These are phyloP conservation scores for Solanum ahanhuiri DNA, from an alignment of 257 asterid species.

Conservation along the genomic window DNA sequence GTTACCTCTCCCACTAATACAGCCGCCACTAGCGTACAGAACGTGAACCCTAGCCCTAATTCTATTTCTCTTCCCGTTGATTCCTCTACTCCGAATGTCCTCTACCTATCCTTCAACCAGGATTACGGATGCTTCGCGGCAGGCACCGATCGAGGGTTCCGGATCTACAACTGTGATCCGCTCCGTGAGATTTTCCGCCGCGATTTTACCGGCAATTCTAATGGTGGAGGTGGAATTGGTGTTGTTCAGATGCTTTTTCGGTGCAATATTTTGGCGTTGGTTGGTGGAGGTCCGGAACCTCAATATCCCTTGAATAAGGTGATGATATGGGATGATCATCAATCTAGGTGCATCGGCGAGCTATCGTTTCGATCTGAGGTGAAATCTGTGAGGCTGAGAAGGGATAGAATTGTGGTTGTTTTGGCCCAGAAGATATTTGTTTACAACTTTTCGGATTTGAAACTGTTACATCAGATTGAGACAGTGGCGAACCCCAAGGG, in stretches of 20 bases:
- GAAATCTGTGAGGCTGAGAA: conserved; percentile 61
- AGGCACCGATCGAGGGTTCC: conserved; percentile 75
- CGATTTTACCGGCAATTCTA: conserved; percentile 25
- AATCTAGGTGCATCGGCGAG: conserved; percentile 76
- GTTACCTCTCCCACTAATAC: too few relatives aligned
- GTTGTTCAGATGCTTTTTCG: conserved; percentile 86
- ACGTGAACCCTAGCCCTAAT: conserved; percentile 15
- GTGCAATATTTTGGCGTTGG: conserved; percentile 65
- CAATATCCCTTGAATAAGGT: conserved; percentile 77
- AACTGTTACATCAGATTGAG: conserved; percentile 79
- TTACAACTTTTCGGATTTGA: conserved; percentile 75
- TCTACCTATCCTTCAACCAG: conserved; percentile 86
- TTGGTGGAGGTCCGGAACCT: conserved; percentile 80
- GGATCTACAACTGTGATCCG: conserved; percentile 81
- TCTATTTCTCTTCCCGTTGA: conserved; percentile 12
- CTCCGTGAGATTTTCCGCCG: conserved; percentile 79
- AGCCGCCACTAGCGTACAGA: not conserved
- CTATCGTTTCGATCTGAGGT: conserved; percentile 79
- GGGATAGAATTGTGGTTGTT: conserved; percentile 68
- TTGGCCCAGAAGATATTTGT: conserved; percentile 74
- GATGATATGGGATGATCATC: conserved; percentile 93
- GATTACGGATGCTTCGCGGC: conserved; percentile 77
- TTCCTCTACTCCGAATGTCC: conserved; percentile 25
- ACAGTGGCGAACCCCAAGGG: conserved; percentile 77
- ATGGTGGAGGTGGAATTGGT: conserved; percentile 67